Conservation (phyloP, 768 basidiomycete species). For the Lactifluus rugatus region DNA sequence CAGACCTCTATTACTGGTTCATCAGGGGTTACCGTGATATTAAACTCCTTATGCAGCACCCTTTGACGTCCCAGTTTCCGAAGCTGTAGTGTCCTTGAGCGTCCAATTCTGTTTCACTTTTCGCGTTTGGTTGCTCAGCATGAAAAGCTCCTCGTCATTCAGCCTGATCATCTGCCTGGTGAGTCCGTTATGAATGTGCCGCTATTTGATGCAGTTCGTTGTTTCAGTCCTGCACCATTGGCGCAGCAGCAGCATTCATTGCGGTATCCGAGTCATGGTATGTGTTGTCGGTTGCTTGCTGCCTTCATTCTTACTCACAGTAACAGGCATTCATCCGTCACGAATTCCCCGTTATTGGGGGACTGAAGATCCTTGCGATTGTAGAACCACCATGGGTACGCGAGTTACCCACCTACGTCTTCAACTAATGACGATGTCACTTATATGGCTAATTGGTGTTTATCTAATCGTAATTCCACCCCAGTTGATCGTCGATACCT, state of each 20-base stretch:
- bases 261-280: neutral
- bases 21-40: slow-evolving; percentile 25
- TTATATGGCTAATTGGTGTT: no score
- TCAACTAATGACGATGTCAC: no score
- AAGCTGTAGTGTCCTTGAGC: neutral
- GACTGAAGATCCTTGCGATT: no score
- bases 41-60: slow-evolving; percentile 17
- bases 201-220: neutral
- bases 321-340: no score
- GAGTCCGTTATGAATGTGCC: neutral
- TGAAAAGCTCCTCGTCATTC: neutral
- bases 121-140: slow-evolving; percentile 3
- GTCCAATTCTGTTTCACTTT: slow-evolving; percentile 4
- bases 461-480: no score
- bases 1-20: slow-evolving; percentile 25
- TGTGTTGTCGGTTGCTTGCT: neutral
- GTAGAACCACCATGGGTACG: no score
- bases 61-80: slow-evolving; percentile 11
- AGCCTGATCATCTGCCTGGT: slow-evolving; percentile 1
- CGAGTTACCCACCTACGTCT: no score
- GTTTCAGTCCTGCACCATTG: neutral
- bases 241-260: neutral
- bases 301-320: no score
- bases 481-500: no score
- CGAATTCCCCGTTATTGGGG: no score